Base-by-base conservation (phyloP, 2,329 filamentous ascomycete genomes). In the Sclerotiophoma versabilis region DNA sequence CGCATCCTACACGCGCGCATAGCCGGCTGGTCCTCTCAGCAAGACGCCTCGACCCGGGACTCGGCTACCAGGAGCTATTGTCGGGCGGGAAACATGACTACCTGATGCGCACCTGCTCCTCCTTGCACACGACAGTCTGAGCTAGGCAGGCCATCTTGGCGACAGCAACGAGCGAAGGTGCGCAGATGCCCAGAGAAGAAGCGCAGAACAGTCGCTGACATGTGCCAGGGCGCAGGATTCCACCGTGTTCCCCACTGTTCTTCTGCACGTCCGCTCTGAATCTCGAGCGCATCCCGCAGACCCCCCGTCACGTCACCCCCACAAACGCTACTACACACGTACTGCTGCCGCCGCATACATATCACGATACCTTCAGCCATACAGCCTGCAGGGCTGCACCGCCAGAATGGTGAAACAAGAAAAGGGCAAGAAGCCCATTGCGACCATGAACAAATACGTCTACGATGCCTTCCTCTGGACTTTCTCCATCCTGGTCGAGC, bases 401-500 rank as follows among this genome's bases (percentile, higher is more conserved):
- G 37, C 54, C 46, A 54, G 5, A 47, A 66, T 63, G 57, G 52
- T 41, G 45, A 48, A 58, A 20, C 52, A 60, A 42, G 61, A 60
- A 4, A 57, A 66, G 59, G 66, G 65, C 66, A 72, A 72, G 56
- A 72, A 71, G 60, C 62, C 68, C 37, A 66, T 72, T 48, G 72
- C 69, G 22, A 54, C 86, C 46, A 89, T 90, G 87, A 87, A 85
- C 67, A 83, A 85, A 64, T 89, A 84, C 81, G 87, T 88, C 62
- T 93, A 93, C 74, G 90, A 93, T 77, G 81, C 87, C 54, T 89
- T 92, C 69, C 81, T 93, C 26, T 92, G 90, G 83, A 82, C 83
- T 42, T 89, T 92, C 72, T 90, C 88, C 34, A 85, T 98, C 60
- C 82, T 98, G 46, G 87, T 96, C 62, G 95, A 99, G 76, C 87